Evolutionary conservation across 192 early-diverging fungal species (phyloP), one percentile per base, ranked within the genome.

Genomic region (Coemansia sp.): DNA sequence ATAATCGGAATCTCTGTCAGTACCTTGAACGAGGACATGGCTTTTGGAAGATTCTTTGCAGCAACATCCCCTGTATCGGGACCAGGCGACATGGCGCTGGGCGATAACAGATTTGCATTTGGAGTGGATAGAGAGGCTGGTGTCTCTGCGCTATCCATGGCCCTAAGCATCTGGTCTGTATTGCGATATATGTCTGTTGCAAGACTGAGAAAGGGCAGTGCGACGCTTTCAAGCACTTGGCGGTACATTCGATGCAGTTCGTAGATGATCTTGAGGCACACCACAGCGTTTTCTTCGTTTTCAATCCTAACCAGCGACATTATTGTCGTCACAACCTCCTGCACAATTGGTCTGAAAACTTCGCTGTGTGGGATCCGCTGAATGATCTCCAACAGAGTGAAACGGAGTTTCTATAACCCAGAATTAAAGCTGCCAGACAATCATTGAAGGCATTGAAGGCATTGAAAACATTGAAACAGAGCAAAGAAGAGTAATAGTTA

Each of bases 1-100:
- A 98, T 98, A 23, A 99, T 97, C 6, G 98, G 98, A 67, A 96
- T 96, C 69, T 99, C 98, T 5, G 94, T 96, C 68, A 99, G 72
- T 18, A 99, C 97, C 78, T 99, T 99, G 87, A 99, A 98, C 68
- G 93, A 95, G 49, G 84, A 86, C 70, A 93, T 76, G 68, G 92
- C 93, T 65, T 79, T 87, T 21, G 84, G 87, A 5, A 98, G 85
- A 18, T 86, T 85, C 63, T 91, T 92, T 57, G 85, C 84, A 9
- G 78, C 74, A 59, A 67, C 72, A 75, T 85, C 86, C 66, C 86
- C 56, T 19, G 86, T 11, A 41, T 92, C 91, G 21, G 90, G 77
- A 32, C 85, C 86, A 26, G 92, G 92, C 0, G 92, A 93, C 68
- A 90, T 88, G 63, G 92, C 91, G 21, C 91, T 84, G 13, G 91